These are phyloP conservation scores for Agaricales sp. DNA, from an alignment of 1,284 basidiomycete species.

Conservation along the genomic window DNA sequence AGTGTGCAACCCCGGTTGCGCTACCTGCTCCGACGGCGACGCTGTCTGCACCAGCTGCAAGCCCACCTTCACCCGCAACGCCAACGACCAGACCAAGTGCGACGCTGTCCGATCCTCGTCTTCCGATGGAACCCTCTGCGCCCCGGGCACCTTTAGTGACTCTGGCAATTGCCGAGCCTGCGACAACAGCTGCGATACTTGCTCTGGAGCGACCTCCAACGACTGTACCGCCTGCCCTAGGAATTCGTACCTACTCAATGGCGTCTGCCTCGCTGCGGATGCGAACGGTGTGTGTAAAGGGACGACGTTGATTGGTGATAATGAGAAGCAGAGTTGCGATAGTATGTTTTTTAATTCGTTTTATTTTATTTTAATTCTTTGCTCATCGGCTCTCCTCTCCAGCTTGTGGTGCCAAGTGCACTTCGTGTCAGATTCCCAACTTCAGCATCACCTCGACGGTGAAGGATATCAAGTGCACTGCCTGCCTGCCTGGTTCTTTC, in stretches of 20 bases:
- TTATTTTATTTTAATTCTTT: slow-evolving; percentile 3
- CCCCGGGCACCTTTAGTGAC: slow-evolving; percentile 52
- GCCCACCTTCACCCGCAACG: slow-evolving; percentile 51
- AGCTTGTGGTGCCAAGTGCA: slow-evolving; percentile 75
- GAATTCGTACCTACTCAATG: slow-evolving; percentile 50
- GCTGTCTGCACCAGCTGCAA: slow-evolving; percentile 67
- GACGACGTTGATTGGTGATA: slow-evolving; percentile 65
- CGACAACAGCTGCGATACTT: slow-evolving; percentile 58
- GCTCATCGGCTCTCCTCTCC: slow-evolving; percentile 7
- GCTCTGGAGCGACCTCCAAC: slow-evolving; percentile 55
- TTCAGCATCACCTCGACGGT: slow-evolving; percentile 62
- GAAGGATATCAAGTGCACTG: slow-evolving; percentile 59
- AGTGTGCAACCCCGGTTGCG: slow-evolving; percentile 67
- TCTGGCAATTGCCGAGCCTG: slow-evolving; percentile 48
- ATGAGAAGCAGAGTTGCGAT: slow-evolving; percentile 70
- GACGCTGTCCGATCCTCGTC: slow-evolving; percentile 38
- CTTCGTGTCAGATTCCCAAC: slow-evolving; percentile 58
- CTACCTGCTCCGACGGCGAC: slow-evolving; percentile 50
- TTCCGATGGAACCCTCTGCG: slow-evolving; percentile 46
- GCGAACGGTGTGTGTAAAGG: slow-evolving; percentile 62
- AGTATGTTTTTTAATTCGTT: too few relatives aligned
- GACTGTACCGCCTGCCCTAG: slow-evolving; percentile 59
- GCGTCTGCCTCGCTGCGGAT: slow-evolving; percentile 55
- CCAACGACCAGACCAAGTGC: slow-evolving; percentile 61
- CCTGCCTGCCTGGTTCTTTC: slow-evolving; percentile 65